Evolutionary conservation across 106 monocot genomes (phyloP), one percentile per base, ranked within the genome.

Genomic region (Dendrobium nobile): DNA sequence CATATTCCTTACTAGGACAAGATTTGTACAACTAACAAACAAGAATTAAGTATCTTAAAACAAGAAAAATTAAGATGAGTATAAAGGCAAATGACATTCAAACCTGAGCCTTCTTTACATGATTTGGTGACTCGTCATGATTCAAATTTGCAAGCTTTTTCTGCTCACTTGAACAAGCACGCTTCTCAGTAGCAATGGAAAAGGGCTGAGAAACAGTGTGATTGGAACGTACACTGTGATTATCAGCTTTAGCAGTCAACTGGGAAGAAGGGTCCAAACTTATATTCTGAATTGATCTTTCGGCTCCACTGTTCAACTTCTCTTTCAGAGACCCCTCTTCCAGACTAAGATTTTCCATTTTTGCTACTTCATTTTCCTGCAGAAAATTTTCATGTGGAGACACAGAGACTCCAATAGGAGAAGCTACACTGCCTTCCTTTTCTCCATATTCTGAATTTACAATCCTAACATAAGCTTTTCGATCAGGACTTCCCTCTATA

Each of bases 131-230:
- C 11, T 83, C 51, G 56, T 33, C 19, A 80, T 56, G 68, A n/a
- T 82, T 77, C 37, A 73, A 41, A 54, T 78, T 73, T 40, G 61
- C 56, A 75, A 61, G n/a, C 45, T 45, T 83, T 44, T 74, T 80
- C 31, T 78, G 82, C 78, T 80, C 55, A 67, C 80, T 56, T 47
- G 83, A n/a, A 19, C 26, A 83, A 48, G 79, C 86, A 82, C 73
- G 85, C 64, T 83, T 90, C 27, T 85, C 85, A 77, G 83, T 90
- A 76, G 84, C 84, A 84, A 83, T 78, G 51, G 82, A 67, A 78
- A 85, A 81, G 22, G 80, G 83, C 76, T 83, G 88, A 43, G 80
- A 79, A 74, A 86, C 75, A 47, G 84, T 82, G 73, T 82, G 54
- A n/a, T 80, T 78, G 22, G 80, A 74, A 17, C 33, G 74, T 54